Conservation (phyloP, 2,329 filamentous ascomycete genomes). For the Tolypocladium inflatum region DNA sequence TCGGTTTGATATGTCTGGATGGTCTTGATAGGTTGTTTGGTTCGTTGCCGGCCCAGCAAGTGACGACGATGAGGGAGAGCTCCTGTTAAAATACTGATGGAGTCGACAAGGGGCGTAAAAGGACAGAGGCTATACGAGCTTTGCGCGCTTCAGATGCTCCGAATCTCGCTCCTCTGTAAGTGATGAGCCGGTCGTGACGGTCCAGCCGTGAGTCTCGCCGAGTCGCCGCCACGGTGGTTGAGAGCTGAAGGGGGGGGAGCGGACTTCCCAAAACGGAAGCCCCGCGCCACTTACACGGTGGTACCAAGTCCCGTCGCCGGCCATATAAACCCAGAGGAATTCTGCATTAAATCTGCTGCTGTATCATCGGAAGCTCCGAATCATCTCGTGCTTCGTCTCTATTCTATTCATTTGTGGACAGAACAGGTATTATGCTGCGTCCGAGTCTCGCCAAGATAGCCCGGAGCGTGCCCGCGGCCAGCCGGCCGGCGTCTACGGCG, state of each 20-base stretch:
- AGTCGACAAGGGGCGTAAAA: too few relatives aligned
- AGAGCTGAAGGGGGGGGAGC: neutral
- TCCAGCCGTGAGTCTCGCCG: neutral
- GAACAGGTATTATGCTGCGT: slow-evolving; percentile 5
- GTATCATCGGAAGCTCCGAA: neutral
- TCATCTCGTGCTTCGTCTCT: neutral
- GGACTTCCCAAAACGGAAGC: slow-evolving; percentile 20
- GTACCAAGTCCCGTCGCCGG: neutral
- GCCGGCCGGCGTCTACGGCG: slow-evolving; percentile 3
- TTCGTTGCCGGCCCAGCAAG: neutral
- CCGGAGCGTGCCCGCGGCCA: slow-evolving; percentile 1
- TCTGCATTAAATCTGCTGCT: neutral
- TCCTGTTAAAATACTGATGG: neutral
- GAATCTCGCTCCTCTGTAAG: neutral
- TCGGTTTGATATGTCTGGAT: neutral
- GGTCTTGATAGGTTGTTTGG: neutral
- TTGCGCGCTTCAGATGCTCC: neutral
- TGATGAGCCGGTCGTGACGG: neutral
- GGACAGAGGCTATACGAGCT: neutral
- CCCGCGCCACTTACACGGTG: slow-evolving; percentile 10
- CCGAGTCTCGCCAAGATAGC: slow-evolving; percentile 3
- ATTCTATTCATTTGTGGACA: neutral
- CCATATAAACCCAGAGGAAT: neutral
- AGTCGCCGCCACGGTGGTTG: neutral
- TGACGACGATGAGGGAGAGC: neutral